Percentiles rank a stretch among this genome's conserved stretches.
phyloP scores from a whole-genome alignment of 2,329 filamentous ascomycete species.

The Botrytis elliptica region DNA sequence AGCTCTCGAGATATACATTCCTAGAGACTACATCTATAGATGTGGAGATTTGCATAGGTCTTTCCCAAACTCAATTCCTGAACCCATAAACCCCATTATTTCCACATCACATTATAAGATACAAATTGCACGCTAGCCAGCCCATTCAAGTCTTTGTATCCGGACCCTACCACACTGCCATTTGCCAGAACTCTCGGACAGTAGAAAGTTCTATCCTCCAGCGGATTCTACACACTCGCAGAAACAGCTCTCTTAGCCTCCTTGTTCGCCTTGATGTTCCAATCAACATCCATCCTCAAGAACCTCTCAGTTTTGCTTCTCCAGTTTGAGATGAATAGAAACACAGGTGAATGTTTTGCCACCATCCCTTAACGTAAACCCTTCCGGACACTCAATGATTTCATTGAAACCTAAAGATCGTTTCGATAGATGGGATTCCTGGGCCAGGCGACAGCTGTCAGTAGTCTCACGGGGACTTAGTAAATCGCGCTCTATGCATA shows the following conservation, averaged over 20 bases:
- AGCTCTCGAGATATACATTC: neutral
- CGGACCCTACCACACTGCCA: too few relatives aligned
- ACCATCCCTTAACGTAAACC: neutral
- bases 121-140: neutral
- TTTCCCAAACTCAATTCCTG: neutral
- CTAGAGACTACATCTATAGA: neutral
- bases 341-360: neutral
- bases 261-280: neutral
- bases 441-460: neutral
- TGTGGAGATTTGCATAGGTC: too few relatives aligned
- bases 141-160: neutral
- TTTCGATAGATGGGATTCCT: neutral
- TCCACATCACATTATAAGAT: neutral
- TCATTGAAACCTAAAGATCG: neutral
- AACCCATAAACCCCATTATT: neutral
- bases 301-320: neutral
- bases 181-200: neutral
- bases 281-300: neutral
- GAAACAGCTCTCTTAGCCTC: neutral
- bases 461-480: neutral
- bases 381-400: neutral
- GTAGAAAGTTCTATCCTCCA: neutral
- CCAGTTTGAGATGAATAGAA: neutral
- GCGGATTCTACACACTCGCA: neutral
- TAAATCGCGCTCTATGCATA: neutral